These are phyloP conservation scores for Phytophthora citricola DNA, from an alignment of 352 stramenopile species.

Conservation along the genomic window DNA sequence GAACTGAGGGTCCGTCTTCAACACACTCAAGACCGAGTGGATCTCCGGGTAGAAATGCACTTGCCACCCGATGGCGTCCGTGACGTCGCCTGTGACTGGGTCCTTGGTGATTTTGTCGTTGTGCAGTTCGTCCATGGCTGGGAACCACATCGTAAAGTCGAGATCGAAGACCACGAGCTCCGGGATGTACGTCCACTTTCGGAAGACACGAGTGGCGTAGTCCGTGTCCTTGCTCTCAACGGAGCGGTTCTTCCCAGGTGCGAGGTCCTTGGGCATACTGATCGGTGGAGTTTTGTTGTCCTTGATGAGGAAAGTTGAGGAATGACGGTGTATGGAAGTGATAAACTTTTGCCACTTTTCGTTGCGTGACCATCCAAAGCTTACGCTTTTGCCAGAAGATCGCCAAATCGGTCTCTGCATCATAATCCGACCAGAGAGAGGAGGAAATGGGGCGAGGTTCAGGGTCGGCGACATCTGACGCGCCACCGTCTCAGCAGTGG, in stretches of 20 bases:
- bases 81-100: conserved; percentile 57
- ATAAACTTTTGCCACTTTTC: background rate
- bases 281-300: background rate
- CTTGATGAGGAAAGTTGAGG: background rate
- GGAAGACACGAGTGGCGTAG: conserved; percentile 18
- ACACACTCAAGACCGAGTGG: conserved; percentile 69
- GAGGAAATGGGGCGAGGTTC: background rate
- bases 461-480: background rate
- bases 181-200: conserved; percentile 61
- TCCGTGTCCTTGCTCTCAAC: conserved; percentile 19
- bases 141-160: conserved; percentile 80
- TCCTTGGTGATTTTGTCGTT: conserved; percentile 73
- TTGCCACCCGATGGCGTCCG: conserved; percentile 66
- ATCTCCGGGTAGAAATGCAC: conserved; percentile 84
- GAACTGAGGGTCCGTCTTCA: conserved; percentile 76
- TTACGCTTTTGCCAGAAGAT: background rate
- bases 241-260: conserved; percentile 26
- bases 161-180: conserved; percentile 42
- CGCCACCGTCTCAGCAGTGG: conserved; percentile 38
- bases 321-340: background rate
- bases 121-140: conserved; percentile 87
- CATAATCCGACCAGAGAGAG: conserved; percentile 6
- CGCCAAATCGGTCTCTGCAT: background rate
- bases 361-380: background rate
- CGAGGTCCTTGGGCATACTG: conserved; percentile 15